Evolutionary conservation across 2,329 filamentous ascomycete species (phyloP).

Genomic region (Aspergillus fumigatiaffinis): DNA sequence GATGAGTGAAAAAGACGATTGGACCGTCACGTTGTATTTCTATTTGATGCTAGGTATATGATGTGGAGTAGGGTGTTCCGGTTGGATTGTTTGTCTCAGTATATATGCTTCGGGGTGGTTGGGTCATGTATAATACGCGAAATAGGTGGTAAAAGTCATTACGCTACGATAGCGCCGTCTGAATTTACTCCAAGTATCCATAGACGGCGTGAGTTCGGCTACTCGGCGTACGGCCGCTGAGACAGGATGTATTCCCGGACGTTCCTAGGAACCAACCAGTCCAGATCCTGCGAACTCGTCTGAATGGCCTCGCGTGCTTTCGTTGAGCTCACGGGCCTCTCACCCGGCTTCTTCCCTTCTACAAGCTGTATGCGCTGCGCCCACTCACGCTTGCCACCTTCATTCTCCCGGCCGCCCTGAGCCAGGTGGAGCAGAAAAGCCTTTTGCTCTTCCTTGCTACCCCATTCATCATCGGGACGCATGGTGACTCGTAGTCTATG

Average conservation of each 20-base stretch:
- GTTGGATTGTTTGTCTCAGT: background rate
- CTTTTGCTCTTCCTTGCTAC: constrained; percentile 35
- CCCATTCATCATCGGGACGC: constrained; percentile 41
- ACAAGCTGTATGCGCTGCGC: constrained; percentile 40
- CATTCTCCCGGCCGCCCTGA: constrained; percentile 32
- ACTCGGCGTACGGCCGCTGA: constrained; percentile 27
- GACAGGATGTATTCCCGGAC: constrained; percentile 32
- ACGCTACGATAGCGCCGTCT: background rate
- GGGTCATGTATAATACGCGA: background rate
- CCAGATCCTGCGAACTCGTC: constrained; percentile 27
- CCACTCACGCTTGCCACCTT: constrained; percentile 42
- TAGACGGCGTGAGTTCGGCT: background rate
- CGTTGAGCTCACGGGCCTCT: constrained; percentile 42
- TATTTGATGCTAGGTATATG: background rate
- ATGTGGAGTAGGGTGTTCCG: background rate
- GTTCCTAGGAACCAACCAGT: constrained; percentile 32
- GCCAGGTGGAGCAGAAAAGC: constrained; percentile 36
- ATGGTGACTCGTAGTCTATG: constrained; percentile 44
- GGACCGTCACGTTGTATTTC: background rate
- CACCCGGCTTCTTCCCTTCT: constrained; percentile 33
- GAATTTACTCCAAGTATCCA: background rate
- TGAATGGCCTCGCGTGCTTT: constrained; percentile 36
- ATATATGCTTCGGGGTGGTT: background rate
- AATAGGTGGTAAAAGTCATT: background rate
- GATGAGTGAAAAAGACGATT: constrained; percentile 26